Conservation (phyloP, 768 basidiomycete species). For the Filobasidium floriforme region DNA sequence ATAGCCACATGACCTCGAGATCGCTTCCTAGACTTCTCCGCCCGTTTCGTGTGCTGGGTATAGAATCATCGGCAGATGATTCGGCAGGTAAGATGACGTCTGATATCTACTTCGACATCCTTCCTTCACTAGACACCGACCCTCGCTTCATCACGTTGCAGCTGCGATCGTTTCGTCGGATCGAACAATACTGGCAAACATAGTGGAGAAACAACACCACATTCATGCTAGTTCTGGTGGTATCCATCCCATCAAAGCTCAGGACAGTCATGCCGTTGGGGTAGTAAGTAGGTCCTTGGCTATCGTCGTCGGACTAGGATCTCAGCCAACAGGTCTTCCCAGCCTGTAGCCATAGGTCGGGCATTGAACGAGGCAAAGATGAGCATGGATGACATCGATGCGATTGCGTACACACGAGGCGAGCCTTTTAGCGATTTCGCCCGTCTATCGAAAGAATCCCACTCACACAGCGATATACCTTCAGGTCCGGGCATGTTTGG, state of each 20-base stretch:
- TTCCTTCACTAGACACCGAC: too few species aligned
- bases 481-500: constrained; percentile 56
- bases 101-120: too few species aligned
- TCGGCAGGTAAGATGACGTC: too few species aligned
- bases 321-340: constrained; percentile 1
- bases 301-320: constrained; percentile 18
- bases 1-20: neutral
- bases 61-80: constrained; percentile 90
- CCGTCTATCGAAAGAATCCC: neutral
- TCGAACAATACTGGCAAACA: constrained; percentile 63
- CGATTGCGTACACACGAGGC: constrained; percentile 83
- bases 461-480: neutral
- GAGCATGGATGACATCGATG: constrained; percentile 61
- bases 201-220: constrained; percentile 73
- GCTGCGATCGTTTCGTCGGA: constrained; percentile 72
- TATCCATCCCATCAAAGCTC: constrained; percentile 54
- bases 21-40: constrained; percentile 6
- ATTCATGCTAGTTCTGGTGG: constrained; percentile 43
- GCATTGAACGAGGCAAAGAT: constrained; percentile 64
- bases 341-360: constrained; percentile 66
- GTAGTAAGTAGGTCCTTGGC: constrained; percentile 52
- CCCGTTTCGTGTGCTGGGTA: constrained; percentile 40
- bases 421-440: constrained; percentile 47
- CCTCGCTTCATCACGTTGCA: too few species aligned
- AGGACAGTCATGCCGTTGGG: constrained; percentile 68